Conservation (phyloP, 306 rosid genomes). For the Lathyrus tuberosus region DNA sequence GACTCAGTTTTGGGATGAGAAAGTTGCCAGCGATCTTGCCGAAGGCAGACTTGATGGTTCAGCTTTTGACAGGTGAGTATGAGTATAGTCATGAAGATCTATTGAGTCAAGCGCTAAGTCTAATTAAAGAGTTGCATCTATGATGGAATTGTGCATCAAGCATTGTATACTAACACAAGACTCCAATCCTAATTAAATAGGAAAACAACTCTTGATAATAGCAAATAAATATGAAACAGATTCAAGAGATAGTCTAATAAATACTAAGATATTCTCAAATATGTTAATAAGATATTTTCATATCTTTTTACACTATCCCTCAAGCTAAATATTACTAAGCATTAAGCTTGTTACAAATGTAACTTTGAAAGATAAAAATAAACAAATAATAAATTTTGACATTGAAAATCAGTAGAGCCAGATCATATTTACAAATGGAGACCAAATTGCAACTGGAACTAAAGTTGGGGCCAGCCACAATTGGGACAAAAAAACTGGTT, state of each 20-base stretch:
- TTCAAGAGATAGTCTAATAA: not conserved
- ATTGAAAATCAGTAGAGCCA: not conserved
- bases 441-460: not conserved
- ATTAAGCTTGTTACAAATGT: not conserved
- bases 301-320: not conserved
- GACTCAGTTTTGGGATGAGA: constrained; percentile 98
- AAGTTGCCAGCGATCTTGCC: constrained; percentile 83
- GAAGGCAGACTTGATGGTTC: constrained; percentile 84
- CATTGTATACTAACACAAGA: too few relatives aligned
- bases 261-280: not conserved
- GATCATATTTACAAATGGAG: not conserved
- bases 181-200: not conserved
- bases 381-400: not conserved
- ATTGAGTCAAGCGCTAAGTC: too few relatives aligned
- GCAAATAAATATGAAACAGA: not conserved
- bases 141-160: constrained; percentile 12
- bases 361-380: not conserved
- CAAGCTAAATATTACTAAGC: not conserved
- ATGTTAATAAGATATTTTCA: not conserved
- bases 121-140: not conserved
- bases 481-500: not conserved
- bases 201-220: not conserved
- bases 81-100: not conserved
- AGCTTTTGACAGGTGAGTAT: constrained; percentile 83
- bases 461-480: not conserved